Evolutionary conservation across 805 yeast genomes (phyloP).

Genomic region (Metschnikowia dekortorum): DNA sequence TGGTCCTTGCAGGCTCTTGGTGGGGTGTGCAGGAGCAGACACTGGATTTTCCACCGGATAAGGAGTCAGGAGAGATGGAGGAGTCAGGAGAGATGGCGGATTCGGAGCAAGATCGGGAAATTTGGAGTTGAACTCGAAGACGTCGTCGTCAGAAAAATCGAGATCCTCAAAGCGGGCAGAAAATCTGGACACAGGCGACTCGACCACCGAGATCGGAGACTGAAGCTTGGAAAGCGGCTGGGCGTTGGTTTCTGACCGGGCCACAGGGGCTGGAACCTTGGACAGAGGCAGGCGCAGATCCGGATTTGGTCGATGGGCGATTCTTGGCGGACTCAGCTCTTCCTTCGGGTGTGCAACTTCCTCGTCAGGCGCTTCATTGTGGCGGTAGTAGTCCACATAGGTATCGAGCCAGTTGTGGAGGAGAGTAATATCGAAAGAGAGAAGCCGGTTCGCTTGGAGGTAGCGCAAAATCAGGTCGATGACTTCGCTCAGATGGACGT

Average conservation of each 20-base stretch:
- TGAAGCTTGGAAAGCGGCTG: background rate
- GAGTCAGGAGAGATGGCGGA: background rate
- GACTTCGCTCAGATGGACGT: background rate
- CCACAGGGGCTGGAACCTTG: background rate
- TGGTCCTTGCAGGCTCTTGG: no score
- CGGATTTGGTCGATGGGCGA: background rate
- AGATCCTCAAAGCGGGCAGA: background rate
- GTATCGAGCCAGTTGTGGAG: constrained; percentile 36
- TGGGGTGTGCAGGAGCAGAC: background rate
- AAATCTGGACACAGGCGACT: background rate
- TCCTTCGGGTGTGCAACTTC: background rate
- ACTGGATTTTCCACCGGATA: constrained; percentile 6
- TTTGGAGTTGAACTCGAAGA: constrained; percentile 10
- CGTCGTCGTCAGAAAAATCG: constrained; percentile 6
- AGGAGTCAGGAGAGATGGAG: background rate
- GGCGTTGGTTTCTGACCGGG: no score
- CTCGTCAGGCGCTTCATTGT: constrained; percentile 4
- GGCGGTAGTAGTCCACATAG: constrained; percentile 33
- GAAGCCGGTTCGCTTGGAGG: constrained; percentile 25
- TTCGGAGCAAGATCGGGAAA: constrained; percentile 11
- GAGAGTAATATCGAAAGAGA: constrained; percentile 33
- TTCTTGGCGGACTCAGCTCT: background rate
- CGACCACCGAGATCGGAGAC: background rate
- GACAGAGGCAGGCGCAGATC: background rate
- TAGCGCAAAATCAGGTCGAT: constrained; percentile 20